A percentile compares a stretch with the other conserved stretches of the same genome.
phyloP scores from a whole-genome alignment of 805 yeast species.

The Candida cerambycidarum region DNA sequence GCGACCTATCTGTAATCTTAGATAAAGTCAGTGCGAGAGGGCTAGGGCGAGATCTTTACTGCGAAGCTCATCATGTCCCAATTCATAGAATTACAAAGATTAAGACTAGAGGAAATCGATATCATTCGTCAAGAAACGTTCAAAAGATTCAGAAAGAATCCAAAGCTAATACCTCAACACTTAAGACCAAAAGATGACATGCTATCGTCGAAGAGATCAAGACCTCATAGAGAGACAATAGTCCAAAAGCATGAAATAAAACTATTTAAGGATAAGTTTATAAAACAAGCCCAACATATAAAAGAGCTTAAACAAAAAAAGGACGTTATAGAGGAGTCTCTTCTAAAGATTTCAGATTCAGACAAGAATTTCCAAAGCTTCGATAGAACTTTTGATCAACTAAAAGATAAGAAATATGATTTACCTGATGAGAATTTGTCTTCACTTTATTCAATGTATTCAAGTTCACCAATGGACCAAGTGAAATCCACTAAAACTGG shows the following conservation, averaged over 20 bases:
- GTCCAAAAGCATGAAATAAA: slow-evolving; percentile 69
- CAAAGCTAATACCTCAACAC: slow-evolving; percentile 44
- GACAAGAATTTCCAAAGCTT: slow-evolving; percentile 9
- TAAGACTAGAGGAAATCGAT: slow-evolving; percentile 63
- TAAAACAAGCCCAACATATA: slow-evolving; percentile 17
- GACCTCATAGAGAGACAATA: slow-evolving; percentile 51
- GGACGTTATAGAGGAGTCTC: slow-evolving; percentile 7
- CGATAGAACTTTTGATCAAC: slow-evolving; percentile 8
- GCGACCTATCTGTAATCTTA: too few species aligned
- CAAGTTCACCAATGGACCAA: slow-evolving; percentile 23
- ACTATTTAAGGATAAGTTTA: slow-evolving; percentile 48
- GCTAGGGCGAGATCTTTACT: too few species aligned
- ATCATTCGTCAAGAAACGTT: slow-evolving; percentile 66
- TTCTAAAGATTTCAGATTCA: slow-evolving; percentile 9
- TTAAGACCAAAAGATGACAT: slow-evolving; percentile 15
- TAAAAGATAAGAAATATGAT: slow-evolving; percentile 8
- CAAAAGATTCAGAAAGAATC: slow-evolving; percentile 61
- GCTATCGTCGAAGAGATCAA: slow-evolving; percentile 24
- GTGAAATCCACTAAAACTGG: slow-evolving; percentile 15
- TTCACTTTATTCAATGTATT: slow-evolving; percentile 23
- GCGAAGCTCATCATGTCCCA: slow-evolving; percentile 20
- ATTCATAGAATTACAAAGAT: slow-evolving; percentile 35
- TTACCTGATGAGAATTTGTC: slow-evolving; percentile 9
- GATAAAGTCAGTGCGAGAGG: too few species aligned
- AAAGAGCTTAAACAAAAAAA: slow-evolving; percentile 8